phyloP scores from a whole-genome alignment of 78 protist genomes.

The Chrysochromulina parva region DNA sequence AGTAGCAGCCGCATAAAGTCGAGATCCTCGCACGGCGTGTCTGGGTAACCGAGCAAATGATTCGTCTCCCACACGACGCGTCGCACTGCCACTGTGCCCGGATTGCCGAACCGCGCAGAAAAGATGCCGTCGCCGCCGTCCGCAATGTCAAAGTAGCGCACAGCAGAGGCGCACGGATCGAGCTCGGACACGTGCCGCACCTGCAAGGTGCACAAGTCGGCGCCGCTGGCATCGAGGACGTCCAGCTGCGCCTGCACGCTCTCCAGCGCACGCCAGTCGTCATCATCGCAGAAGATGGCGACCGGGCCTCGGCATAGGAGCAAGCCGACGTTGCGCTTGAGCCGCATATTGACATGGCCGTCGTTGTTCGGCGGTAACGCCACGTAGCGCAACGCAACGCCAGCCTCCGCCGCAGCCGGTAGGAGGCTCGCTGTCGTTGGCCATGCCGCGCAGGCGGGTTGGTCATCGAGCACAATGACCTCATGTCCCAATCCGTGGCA shows the following conservation, averaged over 20 bases:
- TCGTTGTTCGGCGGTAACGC: neutral
- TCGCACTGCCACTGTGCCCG: neutral
- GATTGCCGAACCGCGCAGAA: neutral
- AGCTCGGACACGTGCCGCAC: neutral
- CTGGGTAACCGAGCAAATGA: neutral
- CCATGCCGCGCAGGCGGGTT: neutral
- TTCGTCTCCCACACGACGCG: neutral
- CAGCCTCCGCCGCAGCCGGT: neutral
- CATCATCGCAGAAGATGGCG: neutral
- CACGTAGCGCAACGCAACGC: neutral
- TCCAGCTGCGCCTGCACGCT: neutral
- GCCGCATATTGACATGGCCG: neutral
- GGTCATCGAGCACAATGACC: neutral
- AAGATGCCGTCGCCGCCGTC: neutral
- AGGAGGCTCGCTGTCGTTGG: neutral
- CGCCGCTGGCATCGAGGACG: neutral
- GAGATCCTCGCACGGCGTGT: neutral
- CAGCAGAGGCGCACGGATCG: too few relatives aligned
- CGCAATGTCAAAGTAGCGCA: neutral
- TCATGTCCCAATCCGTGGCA: neutral
- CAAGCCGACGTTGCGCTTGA: neutral
- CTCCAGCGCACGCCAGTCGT: conserved; percentile 4
- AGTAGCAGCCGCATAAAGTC: neutral
- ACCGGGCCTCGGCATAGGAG: neutral
- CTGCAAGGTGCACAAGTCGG: neutral